Evolutionary conservation across 257 asterid genomes (phyloP), one percentile per base, ranked within the genome.

Genomic region (Dorcoceras hygrometricum): DNA sequence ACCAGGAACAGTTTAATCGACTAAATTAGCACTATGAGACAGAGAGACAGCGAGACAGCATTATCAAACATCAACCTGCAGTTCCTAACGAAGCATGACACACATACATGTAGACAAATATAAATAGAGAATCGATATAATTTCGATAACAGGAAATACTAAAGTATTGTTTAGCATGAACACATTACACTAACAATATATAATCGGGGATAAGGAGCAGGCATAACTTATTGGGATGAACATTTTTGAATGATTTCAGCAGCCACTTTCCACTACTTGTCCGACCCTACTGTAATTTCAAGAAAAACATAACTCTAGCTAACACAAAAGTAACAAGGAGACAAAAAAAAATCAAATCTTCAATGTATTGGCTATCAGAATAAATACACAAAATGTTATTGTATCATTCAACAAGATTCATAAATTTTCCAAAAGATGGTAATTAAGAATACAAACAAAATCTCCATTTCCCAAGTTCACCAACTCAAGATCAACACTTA

Each of bases 341-440:
- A 16, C 19, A 16, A 43, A 43, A 16, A 43, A 43, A 5, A 43
- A 43, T 43, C 53, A 43, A 16, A 9, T 34, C 34, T 29, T 6
- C 10, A 5, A 29, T 29, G 34, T 29, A 39, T 39, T 39, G 50
- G 18, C n/a, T 5, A 39, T 10, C 50, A 39, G 50, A 39, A 12
- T 39, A 39, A 39, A 39, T 3, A 39, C 11, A 39, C 53, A 43
- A 16, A 43, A 16, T 16, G 2, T 43, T 43, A 4, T 43, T 43
- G 1, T 16, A 16, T 20, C 25, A 23, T 62, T 14, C 46, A 63
- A 16, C 54, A 46, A 24, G 25, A 64, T 36, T 66, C 54, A 71
- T n/a, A 19, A 36, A 43, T 64, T 27, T 31, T 10, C 62, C 68
- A 56, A 51, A 18, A 67, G 60, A 58, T 10, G 26, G 24, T n/a